Conservation (phyloP, 495 filamentous ascomycete species). For the Saxophila tyrrhenica region DNA sequence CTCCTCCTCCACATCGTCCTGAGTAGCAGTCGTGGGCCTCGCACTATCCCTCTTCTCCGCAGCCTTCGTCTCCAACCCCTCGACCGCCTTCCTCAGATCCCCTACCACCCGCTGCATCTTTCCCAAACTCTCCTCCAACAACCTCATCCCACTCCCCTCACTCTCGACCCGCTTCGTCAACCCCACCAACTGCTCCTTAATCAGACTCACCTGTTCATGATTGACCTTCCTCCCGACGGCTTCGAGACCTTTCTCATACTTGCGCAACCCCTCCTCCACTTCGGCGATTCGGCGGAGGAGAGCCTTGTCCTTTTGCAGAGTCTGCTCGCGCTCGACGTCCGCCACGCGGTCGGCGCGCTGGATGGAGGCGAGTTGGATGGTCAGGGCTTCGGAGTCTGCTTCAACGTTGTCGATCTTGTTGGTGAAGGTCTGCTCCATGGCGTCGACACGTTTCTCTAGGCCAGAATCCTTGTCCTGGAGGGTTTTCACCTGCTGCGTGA, state of each 20-base stretch:
- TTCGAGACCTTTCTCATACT: slow-evolving; percentile 5
- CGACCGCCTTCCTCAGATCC: slow-evolving; percentile 1
- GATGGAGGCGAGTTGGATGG: slow-evolving; percentile 3
- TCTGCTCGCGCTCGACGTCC: slow-evolving; percentile 11
- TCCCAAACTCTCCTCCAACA: slow-evolving; percentile 6
- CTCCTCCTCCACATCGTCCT: too few species aligned
- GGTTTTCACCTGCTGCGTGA: slow-evolving; percentile 5
- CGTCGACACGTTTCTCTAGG: neutral
- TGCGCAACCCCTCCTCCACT: slow-evolving; percentile 9
- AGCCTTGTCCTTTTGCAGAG: slow-evolving; percentile 13
- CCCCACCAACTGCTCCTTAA: slow-evolving; percentile 3
- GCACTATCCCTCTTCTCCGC: too few species aligned
- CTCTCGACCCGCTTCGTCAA: slow-evolving; percentile 8
- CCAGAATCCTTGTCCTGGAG: slow-evolving; percentile 4
- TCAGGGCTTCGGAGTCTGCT: slow-evolving; percentile 9
- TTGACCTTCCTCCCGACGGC: neutral
- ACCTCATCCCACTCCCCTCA: slow-evolving; percentile 7
- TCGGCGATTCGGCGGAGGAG: slow-evolving; percentile 12
- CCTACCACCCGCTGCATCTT: slow-evolving; percentile 3
- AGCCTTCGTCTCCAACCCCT: neutral
- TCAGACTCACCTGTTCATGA: neutral
- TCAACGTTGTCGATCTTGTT: slow-evolving; percentile 3
- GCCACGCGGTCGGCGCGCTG: slow-evolving; percentile 4
- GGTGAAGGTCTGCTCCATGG: neutral
- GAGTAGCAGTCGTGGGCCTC: neutral